phyloP scores from a whole-genome alignment of 805 yeast species.

The Yarrowia divulgata region DNA sequence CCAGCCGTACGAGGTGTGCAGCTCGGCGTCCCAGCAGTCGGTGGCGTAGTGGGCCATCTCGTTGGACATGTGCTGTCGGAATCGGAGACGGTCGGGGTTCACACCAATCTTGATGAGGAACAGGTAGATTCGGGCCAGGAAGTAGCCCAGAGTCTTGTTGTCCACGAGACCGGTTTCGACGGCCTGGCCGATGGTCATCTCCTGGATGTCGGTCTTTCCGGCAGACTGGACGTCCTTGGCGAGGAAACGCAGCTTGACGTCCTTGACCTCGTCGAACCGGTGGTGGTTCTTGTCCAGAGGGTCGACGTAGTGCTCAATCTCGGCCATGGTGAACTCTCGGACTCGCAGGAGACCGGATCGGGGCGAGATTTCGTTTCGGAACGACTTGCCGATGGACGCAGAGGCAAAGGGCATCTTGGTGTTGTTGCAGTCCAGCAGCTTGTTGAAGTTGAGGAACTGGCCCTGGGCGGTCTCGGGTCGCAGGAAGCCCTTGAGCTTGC shows the following conservation, averaged over 20 bases:
- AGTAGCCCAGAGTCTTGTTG: constrained; percentile 96
- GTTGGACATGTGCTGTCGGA: constrained; percentile 98
- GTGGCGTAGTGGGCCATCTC: constrained; percentile 99
- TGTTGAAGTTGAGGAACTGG: constrained; percentile 94
- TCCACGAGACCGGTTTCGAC: constrained; percentile 88
- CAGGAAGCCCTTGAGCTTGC: constrained; percentile 90
- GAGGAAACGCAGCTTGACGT: constrained; percentile 75
- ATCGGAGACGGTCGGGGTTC: constrained; percentile 80
- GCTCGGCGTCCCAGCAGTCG: constrained; percentile 99
- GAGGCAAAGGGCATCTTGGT: constrained; percentile 99
- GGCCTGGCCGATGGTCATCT: constrained; percentile 85
- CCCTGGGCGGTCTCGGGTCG: constrained; percentile 99
- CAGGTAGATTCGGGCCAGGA: constrained; percentile 88
- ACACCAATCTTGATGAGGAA: constrained; percentile 91
- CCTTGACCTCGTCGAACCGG: constrained; percentile 76
- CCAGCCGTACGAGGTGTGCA: constrained; percentile 97
- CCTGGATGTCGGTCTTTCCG: constrained; percentile 75
- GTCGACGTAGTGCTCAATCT: constrained; percentile 97
- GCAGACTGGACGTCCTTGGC: constrained; percentile 87
- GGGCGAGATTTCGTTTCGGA: constrained; percentile 98
- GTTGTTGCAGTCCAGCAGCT: constrained; percentile 92
- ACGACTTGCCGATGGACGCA: constrained; percentile 97
- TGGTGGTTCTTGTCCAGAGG: constrained; percentile 86
- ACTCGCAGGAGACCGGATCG: constrained; percentile 97
- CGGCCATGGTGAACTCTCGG: constrained; percentile 99